Conservation (phyloP, 306 rosid species). For the Pueraria montana region DNA sequence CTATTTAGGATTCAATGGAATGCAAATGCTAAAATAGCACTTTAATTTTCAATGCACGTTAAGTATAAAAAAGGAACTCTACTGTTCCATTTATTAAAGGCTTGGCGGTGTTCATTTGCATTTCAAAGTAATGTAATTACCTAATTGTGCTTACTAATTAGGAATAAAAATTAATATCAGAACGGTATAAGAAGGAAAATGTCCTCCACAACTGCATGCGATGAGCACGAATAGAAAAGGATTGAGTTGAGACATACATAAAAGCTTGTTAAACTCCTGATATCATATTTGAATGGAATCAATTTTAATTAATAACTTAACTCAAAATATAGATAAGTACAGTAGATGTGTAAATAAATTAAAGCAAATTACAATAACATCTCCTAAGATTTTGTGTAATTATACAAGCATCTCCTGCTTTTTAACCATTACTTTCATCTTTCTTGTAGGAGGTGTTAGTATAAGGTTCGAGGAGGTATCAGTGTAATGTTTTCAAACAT, state of each 20-base stretch:
- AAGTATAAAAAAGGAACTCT: neutral
- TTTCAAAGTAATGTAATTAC: neutral
- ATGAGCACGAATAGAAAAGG: neutral
- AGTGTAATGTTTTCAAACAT: too few species aligned
- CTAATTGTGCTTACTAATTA: neutral
- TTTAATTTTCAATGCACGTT: neutral
- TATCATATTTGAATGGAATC: too few species aligned
- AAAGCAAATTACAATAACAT: too few species aligned
- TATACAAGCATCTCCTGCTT: too few species aligned
- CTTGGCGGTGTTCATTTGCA: neutral
- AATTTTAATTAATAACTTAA: too few species aligned
- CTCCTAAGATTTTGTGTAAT: too few species aligned
- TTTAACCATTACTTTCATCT: too few species aligned
- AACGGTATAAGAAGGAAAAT: neutral
- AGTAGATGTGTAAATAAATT: neutral
- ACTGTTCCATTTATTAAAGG: neutral
- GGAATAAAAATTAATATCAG: neutral
- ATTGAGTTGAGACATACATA: neutral
- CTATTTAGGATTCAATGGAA: neutral
- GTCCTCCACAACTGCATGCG: neutral
- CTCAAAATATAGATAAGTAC: neutral
- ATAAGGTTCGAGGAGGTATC: too few species aligned
- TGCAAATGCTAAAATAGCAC: neutral
- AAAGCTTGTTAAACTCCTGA: neutral
- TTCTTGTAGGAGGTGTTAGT: too few species aligned